Evolutionary conservation across 2,329 filamentous ascomycete genomes (phyloP), one percentile per base, ranked within the genome.

Genomic region (Trichoderma harzianum): DNA sequence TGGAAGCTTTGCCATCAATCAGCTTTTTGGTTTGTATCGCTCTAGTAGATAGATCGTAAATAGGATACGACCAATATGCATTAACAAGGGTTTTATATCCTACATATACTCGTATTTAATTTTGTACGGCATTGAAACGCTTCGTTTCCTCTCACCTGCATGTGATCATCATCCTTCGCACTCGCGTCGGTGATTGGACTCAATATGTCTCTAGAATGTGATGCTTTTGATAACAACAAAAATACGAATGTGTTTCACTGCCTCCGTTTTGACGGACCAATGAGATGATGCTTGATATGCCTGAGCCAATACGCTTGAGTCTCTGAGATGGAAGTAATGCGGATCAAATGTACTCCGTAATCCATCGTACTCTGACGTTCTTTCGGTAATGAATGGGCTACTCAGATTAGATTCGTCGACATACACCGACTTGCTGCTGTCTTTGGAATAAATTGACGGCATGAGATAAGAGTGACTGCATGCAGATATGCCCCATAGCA

Each of bases 11-110:
- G 26, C 43, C 24, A 32, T 21, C 4, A 14, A 11, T 32, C 18
- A 47, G 21, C 26, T 12, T 14, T 47, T 47, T 58, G 36, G 2
- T 11, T 68, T 58, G 34, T 18, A 26, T 47, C 24, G 16, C n/a
- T 16, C 18, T 16, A 60, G 26, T 26, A 47, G 65, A 68, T 47
- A 18, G 36, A 60, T 43, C 65, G 65, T 24, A 60, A 47, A 60
- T 68, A 68, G 36, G 26, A 68, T 68, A 24, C 26, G 53, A 68
- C 16, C 7, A 58, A 43, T 68, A 60, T 68, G 65, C 55, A 47
- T 24, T 16, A 24, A 24, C 18, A 14, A 24, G 18, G 12, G 30
- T 24, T 60, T 43, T 39, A 21, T 67, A 58, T 58, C 3, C 14
- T 11, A 6, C 18, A 8, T 11, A 16, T 12, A 36, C 16, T 8